phyloP scores from a whole-genome alignment of 2,329 filamentous ascomycete species.

The Botrytis deweyae region DNA sequence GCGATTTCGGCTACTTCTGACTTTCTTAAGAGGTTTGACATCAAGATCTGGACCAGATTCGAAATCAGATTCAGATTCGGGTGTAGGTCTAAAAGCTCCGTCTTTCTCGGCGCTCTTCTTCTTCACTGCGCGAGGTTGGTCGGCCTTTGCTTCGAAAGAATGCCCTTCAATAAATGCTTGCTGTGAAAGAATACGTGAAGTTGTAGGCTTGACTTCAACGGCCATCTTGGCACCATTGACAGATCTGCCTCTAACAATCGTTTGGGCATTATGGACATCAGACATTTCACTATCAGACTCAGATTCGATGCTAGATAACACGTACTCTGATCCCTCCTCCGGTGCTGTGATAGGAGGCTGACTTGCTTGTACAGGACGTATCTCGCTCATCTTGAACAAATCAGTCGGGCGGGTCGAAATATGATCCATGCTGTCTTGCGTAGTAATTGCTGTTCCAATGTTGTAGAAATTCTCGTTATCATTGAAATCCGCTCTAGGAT shows the following conservation, averaged over 20 bases:
- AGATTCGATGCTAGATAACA: conserved; percentile 18
- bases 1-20: conserved; percentile 21
- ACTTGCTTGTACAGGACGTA: background rate
- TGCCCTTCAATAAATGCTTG: background rate
- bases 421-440: conserved; percentile 15
- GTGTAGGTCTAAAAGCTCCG: conserved; percentile 27
- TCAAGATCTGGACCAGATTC: conserved; percentile 22
- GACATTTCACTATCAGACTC: conserved; percentile 15
- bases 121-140: background rate
- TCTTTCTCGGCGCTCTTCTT: conserved; percentile 32
- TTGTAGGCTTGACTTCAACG: conserved; percentile 11
- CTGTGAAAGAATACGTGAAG: background rate
- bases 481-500: conserved; percentile 24
- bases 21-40: conserved; percentile 5
- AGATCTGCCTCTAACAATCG: background rate
- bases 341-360: background rate
- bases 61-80: conserved; percentile 26
- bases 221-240: conserved; percentile 1
- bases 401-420: background rate
- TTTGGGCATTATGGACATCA: conserved; percentile 2
- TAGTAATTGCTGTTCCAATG: conserved; percentile 23
- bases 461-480: conserved; percentile 14
- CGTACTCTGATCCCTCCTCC: conserved; percentile 12
- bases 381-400: conserved; percentile 8
- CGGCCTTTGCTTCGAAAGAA: background rate